Evolutionary conservation across 257 asterid genomes (phyloP).

Genomic region (Mitragyna speciosa): DNA sequence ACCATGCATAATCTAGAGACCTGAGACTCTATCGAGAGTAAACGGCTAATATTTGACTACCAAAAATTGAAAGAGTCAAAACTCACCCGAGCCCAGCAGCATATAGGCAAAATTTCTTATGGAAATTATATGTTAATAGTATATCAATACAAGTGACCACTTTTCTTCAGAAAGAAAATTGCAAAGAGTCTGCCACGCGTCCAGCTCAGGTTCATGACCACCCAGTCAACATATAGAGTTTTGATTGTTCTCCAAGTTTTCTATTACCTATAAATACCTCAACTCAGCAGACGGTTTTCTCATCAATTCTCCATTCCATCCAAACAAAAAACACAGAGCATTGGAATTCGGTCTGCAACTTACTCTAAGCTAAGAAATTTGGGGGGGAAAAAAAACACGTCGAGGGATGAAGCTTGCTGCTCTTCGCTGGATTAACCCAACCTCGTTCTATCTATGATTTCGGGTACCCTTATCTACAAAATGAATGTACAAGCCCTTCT

Average conservation of each 20-base stretch:
- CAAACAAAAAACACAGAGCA: neutral
- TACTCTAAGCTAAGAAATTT: too few relatives aligned
- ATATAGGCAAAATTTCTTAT: neutral
- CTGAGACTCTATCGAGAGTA: neutral
- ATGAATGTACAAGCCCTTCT: neutral
- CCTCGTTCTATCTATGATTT: neutral
- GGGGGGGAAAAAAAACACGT: neutral
- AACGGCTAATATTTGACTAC: neutral
- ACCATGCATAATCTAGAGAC: neutral
- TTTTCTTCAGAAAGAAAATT: neutral
- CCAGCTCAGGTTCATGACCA: neutral
- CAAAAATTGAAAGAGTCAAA: neutral
- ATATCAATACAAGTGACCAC: too few relatives aligned
- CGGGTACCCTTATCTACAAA: neutral
- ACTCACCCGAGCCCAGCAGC: too few relatives aligned
- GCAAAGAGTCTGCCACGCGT: neutral
- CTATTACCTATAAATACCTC: neutral
- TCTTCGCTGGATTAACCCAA: neutral
- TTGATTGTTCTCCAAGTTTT: neutral
- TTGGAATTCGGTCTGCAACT: neutral
- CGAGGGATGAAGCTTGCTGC: neutral
- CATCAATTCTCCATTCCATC: neutral
- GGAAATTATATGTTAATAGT: neutral
- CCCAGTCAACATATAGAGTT: neutral
- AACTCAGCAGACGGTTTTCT: neutral